Base-by-base conservation (phyloP, 2,329 filamentous ascomycete genomes). In the Fusarium solani-melongenae region DNA sequence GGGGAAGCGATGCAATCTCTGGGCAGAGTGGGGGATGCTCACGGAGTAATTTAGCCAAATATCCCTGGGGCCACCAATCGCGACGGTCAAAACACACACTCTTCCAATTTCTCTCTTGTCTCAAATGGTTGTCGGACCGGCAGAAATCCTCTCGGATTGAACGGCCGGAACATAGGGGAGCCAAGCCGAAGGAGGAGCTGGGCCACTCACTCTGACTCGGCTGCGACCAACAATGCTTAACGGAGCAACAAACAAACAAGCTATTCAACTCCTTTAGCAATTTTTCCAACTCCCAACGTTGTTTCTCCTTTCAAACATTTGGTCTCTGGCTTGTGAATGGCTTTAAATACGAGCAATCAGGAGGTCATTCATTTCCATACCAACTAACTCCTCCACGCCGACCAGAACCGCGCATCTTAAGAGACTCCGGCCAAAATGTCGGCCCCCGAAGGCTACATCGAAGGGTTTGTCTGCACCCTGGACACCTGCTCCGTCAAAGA, bases 401-500 rank as follows among this genome's bases (percentile, higher is more conserved):
- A 49, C 51, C 24, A 56, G 64, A 59, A 17, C 31, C 41, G 20
- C 51, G 31, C 39, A 22, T 46, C 46, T 41, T 14, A 10, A 62
- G 44, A 64, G 24, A 56, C 34, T 59, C 58, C 29, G 44, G 38
- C 22, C 57, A 60, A 57, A 56, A 71, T 71, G 69, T 60, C 65
- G 24, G 69, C 61, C 33, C 65, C 69, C 24, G 69, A 71, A 29
- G 69, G 65, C 58, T 71, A 71, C 46, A 60, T 68, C 62, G 53
- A 62, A 59, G 69, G 69, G 4, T 71, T 71, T 17, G 51, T 68
- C 12, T 74, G 72, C 29, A 74, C 72, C 24, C 57, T 74, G 29
- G 72, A 70, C 61, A 74, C 70, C 27, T 74, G 72, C 55, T 60
- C 64, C 34, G 72, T 74, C 6, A 44, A 74, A 24, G 20, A 65